Evolutionary conservation across 1,284 basidiomycete species (phyloP), one percentile per base, ranked within the genome.

Genomic region (Stygiomarasmius scandens): DNA sequence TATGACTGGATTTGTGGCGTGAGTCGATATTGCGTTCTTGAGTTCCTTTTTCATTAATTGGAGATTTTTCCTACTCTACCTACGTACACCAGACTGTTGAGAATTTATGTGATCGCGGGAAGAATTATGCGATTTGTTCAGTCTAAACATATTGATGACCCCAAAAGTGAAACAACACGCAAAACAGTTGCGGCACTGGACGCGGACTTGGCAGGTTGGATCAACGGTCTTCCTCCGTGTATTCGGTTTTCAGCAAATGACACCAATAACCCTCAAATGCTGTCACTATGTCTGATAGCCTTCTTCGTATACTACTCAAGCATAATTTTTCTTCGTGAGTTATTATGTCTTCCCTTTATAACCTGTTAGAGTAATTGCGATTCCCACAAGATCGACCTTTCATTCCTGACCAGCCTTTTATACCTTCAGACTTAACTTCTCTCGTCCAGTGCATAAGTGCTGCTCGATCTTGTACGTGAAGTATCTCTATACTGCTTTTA

Each of bases 291-390:
- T 53, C 36, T 62, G 49, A 65, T 60, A 47, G 58, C 64, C 16
- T 63, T 59, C 34, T 64, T 65, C 45, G 61, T 65, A 20, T 65
- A 65, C 44, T 59, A 65, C 45, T 62, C 62, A 34, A 52, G 62
- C 16, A 64, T 62, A 16, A 65, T 65, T 23, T 64, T 60, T 54
- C 57, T 65, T 20, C 62, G 64, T 65, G 41, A 32, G 63, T 63
- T 11, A 19, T 52, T 49, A 27, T 34, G 22, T 43, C 51, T 46
- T 34, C 29, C n/a, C 14, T 27, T 29, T 12, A n/a, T 41, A 25
- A 12, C 14, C 20, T 47, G 23, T 14, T 27, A 29, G 45, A 41
- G 6, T 20, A 36, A 20, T 16, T n/a, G 5, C 38, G 6, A 23
- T 54, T 25, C 20, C 19, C 19, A 23, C 1, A 48, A 64, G 63